Conservation (phyloP, 2,329 filamentous ascomycete genomes). For the Cordyceps sp. region DNA sequence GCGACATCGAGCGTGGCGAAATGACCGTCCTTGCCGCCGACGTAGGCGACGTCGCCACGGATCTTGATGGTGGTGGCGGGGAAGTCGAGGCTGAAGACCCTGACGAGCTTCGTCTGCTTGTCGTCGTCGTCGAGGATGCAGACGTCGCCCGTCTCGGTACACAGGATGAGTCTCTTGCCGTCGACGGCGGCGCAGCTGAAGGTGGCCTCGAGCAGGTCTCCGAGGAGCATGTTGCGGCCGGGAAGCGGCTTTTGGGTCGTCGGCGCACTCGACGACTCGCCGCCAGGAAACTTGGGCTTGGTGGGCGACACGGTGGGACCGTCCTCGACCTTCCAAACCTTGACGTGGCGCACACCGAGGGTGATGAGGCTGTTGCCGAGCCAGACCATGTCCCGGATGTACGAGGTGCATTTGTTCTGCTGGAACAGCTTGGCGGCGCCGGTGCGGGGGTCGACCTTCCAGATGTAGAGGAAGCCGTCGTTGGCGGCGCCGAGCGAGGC, state of each 20-base stretch:
- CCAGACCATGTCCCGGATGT: constrained; percentile 78
- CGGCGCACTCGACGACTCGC: constrained; percentile 16
- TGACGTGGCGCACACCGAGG: constrained; percentile 79
- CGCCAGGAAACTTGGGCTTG: constrained; percentile 39
- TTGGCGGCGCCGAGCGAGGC: constrained; percentile 80
- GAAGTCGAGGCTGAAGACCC: constrained; percentile 51
- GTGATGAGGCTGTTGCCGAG: constrained; percentile 72
- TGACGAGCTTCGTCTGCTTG: constrained; percentile 52
- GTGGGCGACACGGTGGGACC: constrained; percentile 38
- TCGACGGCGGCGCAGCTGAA: constrained; percentile 70
- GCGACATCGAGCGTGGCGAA: constrained; percentile 36
- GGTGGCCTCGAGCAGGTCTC: constrained; percentile 62
- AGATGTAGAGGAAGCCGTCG: constrained; percentile 87
- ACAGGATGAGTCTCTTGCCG: constrained; percentile 60
- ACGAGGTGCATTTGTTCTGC: constrained; percentile 82
- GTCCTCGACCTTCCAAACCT: constrained; percentile 80
- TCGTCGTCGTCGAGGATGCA: constrained; percentile 70
- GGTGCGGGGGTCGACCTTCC: constrained; percentile 69
- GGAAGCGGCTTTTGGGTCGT: constrained; percentile 45
- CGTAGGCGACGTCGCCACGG: constrained; percentile 39
- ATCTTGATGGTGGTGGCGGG: constrained; percentile 49
- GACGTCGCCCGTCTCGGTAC: constrained; percentile 77
- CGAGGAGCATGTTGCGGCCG: constrained; percentile 78
- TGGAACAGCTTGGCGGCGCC: constrained; percentile 66
- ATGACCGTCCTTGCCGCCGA: constrained; percentile 51